phyloP scores from a whole-genome alignment of 176 grass and related monocot species.

The Ampelocalamus luodianensis region DNA sequence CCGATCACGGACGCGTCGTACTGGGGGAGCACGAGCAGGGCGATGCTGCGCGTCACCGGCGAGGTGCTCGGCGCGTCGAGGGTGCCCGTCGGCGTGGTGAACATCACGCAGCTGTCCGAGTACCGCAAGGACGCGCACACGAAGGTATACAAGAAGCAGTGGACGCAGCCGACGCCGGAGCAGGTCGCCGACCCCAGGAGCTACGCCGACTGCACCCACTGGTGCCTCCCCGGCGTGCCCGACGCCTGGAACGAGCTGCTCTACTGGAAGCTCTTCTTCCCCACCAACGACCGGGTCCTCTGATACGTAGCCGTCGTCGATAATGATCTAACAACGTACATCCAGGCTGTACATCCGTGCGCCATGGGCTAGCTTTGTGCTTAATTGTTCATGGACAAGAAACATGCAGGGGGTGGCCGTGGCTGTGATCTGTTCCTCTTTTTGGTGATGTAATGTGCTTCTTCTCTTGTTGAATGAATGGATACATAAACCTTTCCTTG shows the following conservation, averaged over 20 bases:
- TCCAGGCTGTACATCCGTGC: background rate
- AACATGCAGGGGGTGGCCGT: background rate
- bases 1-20: constrained; percentile 48
- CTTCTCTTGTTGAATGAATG: background rate
- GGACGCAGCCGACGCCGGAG: constrained; percentile 50
- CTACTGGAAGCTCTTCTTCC: constrained; percentile 73
- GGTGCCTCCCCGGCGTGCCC: constrained; percentile 76
- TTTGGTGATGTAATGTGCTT: constrained; percentile 14
- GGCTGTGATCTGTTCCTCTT: background rate
- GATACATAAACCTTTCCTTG: background rate
- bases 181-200: constrained; percentile 58
- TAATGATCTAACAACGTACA: background rate
- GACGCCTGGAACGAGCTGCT: constrained; percentile 88
- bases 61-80: constrained; percentile 50
- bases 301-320: background rate
- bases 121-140: constrained; percentile 67
- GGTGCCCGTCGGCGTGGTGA: constrained; percentile 61
- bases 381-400: background rate
- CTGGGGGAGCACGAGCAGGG: constrained; percentile 47
- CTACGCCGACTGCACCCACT: constrained; percentile 77
- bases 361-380: background rate
- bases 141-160: constrained; percentile 56
- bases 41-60: constrained; percentile 50
- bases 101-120: constrained; percentile 71
- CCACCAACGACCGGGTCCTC: constrained; percentile 47